Evolutionary conservation across 2,329 filamentous ascomycete species (phyloP), one percentile per base, ranked within the genome.

Genomic region (Colletotrichum navitas): DNA sequence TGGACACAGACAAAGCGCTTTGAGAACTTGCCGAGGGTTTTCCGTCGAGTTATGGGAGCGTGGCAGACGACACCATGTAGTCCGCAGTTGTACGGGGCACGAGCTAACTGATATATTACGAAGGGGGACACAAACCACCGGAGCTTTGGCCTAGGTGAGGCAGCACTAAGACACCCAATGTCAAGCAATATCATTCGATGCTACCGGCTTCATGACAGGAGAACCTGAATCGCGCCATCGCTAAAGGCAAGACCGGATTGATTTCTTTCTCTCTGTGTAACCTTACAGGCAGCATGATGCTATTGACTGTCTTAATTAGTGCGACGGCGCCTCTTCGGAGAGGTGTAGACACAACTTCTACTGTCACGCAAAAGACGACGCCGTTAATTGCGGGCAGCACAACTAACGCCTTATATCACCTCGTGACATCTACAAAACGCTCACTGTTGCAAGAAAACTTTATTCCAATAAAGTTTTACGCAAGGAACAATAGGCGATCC

Each of bases 391-490:
- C n/a, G n/a, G n/a, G n/a, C n/a, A n/a, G n/a, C n/a, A n/a, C n/a
- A n/a, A n/a, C n/a, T n/a, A n/a, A n/a, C n/a, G n/a, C n/a, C n/a
- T n/a, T n/a, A n/a, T n/a, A n/a, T n/a, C n/a, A n/a, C n/a, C n/a
- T n/a, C n/a, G n/a, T n/a, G n/a, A n/a, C n/a, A n/a, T n/a, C n/a
- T 56, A 39, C 59, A 68, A 72, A 72, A 72, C 69, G 59, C 29
- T 54, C 45, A 61, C 32, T 43, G 69, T 72, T 64, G 60, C 69
- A 72, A 29, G 45, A 26, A 49, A 72, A 72, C 66, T 24, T 59
- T 72, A 47, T 24, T 55, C 18, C 24, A 34, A 49, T 60, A 49
- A 69, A 32, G 41, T 68, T 72, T 59, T 29, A 18, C 29, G 24
- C 36, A 14, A 26, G 16, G 52, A 52, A 55, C 34, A 34, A 45